Evolutionary conservation across 2,329 filamentous ascomycete genomes (phyloP), one percentile per base, ranked within the genome.

Genomic region (Aspergillus felis): DNA sequence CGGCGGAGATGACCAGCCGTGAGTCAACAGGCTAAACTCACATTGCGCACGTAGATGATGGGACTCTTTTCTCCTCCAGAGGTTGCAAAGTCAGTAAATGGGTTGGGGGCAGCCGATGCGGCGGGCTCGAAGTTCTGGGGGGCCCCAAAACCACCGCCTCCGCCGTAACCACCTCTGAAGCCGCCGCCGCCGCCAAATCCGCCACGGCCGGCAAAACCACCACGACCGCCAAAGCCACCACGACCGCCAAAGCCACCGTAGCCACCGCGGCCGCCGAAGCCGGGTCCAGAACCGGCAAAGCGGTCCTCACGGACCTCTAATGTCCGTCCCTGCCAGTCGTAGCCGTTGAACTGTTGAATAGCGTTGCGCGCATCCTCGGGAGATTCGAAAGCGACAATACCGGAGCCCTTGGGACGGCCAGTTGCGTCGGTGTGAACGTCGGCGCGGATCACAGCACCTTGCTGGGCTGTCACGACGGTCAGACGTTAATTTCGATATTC

Each of bases 321-420:
- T 53, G 87, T 80, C 57, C 94, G 89, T 10, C 94, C 94, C 75
- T 97, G 93, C 94, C 94, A 99, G 63, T 99, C 94, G 73, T 96
- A 97, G 58, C 94, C 94, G 72, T 97, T 97, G 82, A 97, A 99
- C 66, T 97, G 92, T 71, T 92, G 87, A 64, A 99, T 99, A 24
- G 94, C 94, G 71, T 92, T 96, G 64, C 92, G 91, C 46, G 94
- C 93, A 76, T 99, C 94, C 58, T 97, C 92, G 1, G 92, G 86
- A 57, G 87, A 93, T 74, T 99, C 94, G 73, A 97, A 99, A 46
- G 94, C 92, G 60, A 99, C 94, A 57, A 97, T 96, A 64, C 94
- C 94, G 52, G 94, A 96, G 55, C 94, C 94, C 80, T 97, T 99
- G 51, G 94, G 92, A 63, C 92, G 87, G 62, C 94, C 93, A 69